Conservation (phyloP, 2,329 filamentous ascomycete species). For the Madurella mycetomatis region DNA sequence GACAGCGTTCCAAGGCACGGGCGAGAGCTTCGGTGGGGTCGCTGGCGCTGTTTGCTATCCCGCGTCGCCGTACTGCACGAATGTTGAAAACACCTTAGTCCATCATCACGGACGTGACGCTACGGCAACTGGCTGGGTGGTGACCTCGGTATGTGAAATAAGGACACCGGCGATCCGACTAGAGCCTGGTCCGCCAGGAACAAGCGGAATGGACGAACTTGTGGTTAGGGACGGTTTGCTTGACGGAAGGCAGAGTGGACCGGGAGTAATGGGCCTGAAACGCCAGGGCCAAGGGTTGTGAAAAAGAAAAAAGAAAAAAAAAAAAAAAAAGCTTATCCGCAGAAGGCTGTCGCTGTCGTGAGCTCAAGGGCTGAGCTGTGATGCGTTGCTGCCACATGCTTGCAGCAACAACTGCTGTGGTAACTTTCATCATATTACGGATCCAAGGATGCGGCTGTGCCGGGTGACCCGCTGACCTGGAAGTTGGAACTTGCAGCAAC, state of each 20-base stretch:
- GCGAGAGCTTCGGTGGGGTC: constrained; percentile 6
- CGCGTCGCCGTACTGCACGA: not conserved
- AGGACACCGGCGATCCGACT: not conserved
- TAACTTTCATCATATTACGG: too few species aligned
- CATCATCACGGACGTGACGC: constrained; percentile 2
- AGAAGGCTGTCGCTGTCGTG: too few species aligned
- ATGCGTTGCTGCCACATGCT: too few species aligned
- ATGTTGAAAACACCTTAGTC: constrained; percentile 1
- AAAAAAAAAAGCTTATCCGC: too few species aligned
- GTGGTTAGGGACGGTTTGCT: not conserved
- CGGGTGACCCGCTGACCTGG: too few species aligned
- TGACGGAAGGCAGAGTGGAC: not conserved
- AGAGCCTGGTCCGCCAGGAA: not conserved
- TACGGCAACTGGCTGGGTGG: not conserved
- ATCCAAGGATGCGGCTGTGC: too few species aligned
- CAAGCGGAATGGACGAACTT: not conserved
- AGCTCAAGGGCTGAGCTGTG: too few species aligned
- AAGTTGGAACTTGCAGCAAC: too few species aligned
- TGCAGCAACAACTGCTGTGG: too few species aligned
- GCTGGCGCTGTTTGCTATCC: not conserved
- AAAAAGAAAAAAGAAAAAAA: too few species aligned
- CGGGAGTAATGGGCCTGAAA: not conserved
- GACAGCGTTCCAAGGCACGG: not conserved
- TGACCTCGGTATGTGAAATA: not conserved
- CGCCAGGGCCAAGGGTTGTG: too few species aligned